Evolutionary conservation across 306 rosid species (phyloP).

Genomic region (Datisca glomerata): DNA sequence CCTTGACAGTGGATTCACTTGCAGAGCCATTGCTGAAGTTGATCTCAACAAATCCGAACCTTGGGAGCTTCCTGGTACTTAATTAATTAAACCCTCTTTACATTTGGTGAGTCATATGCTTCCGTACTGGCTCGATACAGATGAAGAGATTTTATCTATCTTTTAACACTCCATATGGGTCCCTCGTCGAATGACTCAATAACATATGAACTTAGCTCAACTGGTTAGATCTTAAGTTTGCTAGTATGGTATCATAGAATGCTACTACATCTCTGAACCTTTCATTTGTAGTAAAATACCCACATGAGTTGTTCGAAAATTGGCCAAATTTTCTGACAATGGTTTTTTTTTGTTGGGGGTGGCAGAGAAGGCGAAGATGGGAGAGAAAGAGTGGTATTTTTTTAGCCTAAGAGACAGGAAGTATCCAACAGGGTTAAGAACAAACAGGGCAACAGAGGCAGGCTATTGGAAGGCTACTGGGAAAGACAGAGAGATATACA

Average conservation of each 20-base stretch:
- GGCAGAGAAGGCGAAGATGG: constrained; percentile 61
- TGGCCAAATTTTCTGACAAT: background rate
- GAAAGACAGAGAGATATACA: constrained; percentile 52
- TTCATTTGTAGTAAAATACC: too few species aligned
- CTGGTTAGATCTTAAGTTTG: too few species aligned
- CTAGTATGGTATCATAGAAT: too few species aligned
- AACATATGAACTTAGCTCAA: too few species aligned
- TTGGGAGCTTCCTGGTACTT: constrained; percentile 60
- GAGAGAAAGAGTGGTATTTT: constrained; percentile 69
- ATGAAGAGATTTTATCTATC: too few species aligned
- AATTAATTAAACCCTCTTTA: too few species aligned
- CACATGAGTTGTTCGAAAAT: background rate
- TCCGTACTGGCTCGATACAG: too few species aligned
- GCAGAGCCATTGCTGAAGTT: constrained; percentile 60
- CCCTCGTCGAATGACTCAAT: too few species aligned
- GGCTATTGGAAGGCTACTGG: constrained; percentile 80
- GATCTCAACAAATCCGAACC: constrained; percentile 73
- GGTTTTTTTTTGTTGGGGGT: background rate
- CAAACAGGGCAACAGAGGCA: constrained; percentile 61
- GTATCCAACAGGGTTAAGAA: constrained; percentile 58
- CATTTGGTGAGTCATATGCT: too few species aligned
- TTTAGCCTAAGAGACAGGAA: constrained; percentile 54
- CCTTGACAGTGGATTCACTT: constrained; percentile 34
- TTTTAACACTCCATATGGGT: too few species aligned
- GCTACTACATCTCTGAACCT: too few species aligned